Conservation (phyloP, 495 filamentous ascomycete species). For the Bombardia bombarda region DNA sequence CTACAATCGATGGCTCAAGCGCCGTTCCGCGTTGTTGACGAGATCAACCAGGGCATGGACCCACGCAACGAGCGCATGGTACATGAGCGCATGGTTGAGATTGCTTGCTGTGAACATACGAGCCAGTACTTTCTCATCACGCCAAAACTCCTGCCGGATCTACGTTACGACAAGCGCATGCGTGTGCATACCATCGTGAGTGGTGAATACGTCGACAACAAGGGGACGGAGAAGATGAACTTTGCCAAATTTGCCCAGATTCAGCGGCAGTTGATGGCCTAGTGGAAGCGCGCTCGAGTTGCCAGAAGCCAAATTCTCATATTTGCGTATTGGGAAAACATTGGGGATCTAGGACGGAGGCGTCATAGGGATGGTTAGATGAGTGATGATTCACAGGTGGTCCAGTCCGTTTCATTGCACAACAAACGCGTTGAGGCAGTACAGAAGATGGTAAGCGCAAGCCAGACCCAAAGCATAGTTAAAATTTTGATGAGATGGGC, state of each 20-base stretch:
- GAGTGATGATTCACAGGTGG: too few species aligned
- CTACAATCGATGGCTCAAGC: conserved; percentile 88
- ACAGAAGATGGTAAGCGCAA: too few species aligned
- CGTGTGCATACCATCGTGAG: conserved; percentile 87
- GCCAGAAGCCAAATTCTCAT: too few species aligned
- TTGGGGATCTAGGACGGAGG: too few species aligned
- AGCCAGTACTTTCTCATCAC: conserved; percentile 91
- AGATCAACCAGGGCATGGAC: conserved; percentile 99
- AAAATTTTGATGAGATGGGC: too few species aligned
- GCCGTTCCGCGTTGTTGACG: conserved; percentile 98
- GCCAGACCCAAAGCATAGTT: too few species aligned
- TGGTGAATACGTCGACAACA: conserved; percentile 66
- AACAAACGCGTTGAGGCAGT: too few species aligned
- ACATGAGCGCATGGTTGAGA: conserved; percentile 91
- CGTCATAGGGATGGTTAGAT: too few species aligned
- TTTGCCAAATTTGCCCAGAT: conserved; percentile 44
- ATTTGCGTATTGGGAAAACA: too few species aligned
- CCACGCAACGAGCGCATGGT: conserved; percentile 97
- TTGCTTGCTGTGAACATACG: conserved; percentile 71
- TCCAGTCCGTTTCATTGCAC: too few species aligned
- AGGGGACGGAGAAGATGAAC: conserved; percentile 51
- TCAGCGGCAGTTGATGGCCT: conserved; percentile 25
- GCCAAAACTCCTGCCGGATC: conserved; percentile 81
- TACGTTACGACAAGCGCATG: conserved; percentile 86
- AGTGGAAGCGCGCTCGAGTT: not conserved